These are phyloP conservation scores for Eutrema yunnanense DNA, from an alignment of 345 rosid species.

Conservation along the genomic window DNA sequence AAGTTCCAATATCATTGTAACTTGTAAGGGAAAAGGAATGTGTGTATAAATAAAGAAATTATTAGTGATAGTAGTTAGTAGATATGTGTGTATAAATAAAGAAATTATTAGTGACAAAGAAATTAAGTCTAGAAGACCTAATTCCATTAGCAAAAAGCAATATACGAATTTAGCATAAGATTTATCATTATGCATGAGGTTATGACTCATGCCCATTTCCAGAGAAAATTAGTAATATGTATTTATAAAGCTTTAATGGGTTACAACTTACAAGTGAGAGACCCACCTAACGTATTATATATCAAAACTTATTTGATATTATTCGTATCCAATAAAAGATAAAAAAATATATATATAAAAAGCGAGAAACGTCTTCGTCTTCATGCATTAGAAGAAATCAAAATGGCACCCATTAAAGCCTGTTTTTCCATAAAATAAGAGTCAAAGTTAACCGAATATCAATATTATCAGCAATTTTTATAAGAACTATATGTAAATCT, in stretches of 20 bases:
- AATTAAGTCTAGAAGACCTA: conserved; percentile 18
- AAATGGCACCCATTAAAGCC: conserved; percentile 63
- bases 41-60: conserved; percentile 5
- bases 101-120: neutral
- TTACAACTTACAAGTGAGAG: conserved; percentile 23
- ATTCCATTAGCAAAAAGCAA: conserved; percentile 25
- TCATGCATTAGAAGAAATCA: conserved; percentile 31
- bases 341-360: neutral
- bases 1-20: neutral
- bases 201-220: neutral
- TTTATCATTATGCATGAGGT: neutral
- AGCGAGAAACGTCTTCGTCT: conserved; percentile 16
- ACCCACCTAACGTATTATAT: conserved; percentile 24
- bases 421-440: conserved; percentile 11
- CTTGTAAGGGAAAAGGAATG: neutral
- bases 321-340: conserved; percentile 15
- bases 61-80: conserved; percentile 22
- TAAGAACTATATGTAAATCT: neutral
- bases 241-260: neutral
- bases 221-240: neutral
- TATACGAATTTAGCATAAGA: conserved; percentile 15
- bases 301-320: conserved; percentile 16
- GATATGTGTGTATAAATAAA: neutral
- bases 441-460: neutral
- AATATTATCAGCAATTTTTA: neutral